These are phyloP conservation scores for Aureococcus anophagefferens DNA, from an alignment of 108 stramenopile species.

Conservation along the genomic window DNA sequence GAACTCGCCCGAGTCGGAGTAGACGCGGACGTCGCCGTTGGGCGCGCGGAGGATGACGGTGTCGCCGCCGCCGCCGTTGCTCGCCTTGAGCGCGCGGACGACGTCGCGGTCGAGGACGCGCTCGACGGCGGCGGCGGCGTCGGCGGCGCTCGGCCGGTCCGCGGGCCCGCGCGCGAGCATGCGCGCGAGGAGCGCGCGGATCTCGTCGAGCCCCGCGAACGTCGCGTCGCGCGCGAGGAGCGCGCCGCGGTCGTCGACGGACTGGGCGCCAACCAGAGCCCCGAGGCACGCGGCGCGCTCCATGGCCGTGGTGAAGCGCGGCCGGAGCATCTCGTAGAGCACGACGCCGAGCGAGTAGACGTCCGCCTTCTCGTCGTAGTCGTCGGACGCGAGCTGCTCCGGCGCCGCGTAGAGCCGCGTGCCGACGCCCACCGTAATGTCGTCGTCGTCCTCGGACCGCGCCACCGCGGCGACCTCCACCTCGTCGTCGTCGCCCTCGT, in stretches of 20 bases:
- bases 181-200: neutral
- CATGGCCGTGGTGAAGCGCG: neutral
- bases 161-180: neutral
- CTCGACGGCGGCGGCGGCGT: neutral
- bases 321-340: slow-evolving; percentile 74
- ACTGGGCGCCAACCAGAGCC: too few species aligned
- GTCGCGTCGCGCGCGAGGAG: too few species aligned
- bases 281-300: neutral
- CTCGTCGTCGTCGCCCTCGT: neutral
- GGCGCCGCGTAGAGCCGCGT: slow-evolving; percentile 87
- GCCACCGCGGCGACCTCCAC: neutral
- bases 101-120: neutral
- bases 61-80: neutral
- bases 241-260: too few species aligned
- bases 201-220: neutral
- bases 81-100: neutral
- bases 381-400: slow-evolving; percentile 61
- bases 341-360: slow-evolving; percentile 85
- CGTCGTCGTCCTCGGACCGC: slow-evolving; percentile 17
- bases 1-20: neutral
- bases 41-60: neutral
- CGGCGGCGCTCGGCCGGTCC: neutral
- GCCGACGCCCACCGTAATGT: slow-evolving; percentile 80
- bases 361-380: slow-evolving; percentile 77
- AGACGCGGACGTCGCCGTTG: neutral